phyloP scores from a whole-genome alignment of 768 basidiomycete species.

The Russula virescens region DNA sequence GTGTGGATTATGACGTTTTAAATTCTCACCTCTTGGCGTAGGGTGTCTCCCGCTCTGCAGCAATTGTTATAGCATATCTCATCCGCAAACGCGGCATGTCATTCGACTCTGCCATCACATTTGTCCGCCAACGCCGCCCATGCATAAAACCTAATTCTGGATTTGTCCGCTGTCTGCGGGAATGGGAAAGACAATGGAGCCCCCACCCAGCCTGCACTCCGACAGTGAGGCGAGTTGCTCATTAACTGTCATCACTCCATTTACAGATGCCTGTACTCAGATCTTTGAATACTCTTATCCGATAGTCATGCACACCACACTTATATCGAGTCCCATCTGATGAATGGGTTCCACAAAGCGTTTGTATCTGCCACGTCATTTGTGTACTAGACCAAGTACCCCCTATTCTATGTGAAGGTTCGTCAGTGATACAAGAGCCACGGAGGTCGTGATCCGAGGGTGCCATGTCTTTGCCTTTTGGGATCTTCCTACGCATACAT shows the following conservation, averaged over 20 bases:
- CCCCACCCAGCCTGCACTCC: constrained; percentile 4
- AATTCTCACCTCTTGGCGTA: constrained; percentile 28
- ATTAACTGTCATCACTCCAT: background rate
- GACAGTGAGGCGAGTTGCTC: constrained; percentile 10
- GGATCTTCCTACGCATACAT: background rate
- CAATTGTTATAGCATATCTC: constrained; percentile 77
- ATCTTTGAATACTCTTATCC: constrained; percentile 14
- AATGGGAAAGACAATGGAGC: constrained; percentile 24
- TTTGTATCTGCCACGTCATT: constrained; percentile 7
- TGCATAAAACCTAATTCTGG: constrained; percentile 78
- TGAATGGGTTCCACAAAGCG: background rate
- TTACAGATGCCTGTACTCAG: constrained; percentile 1
- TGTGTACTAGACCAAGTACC: constrained; percentile 8
- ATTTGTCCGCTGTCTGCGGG: constrained; percentile 41
- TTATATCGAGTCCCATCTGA: constrained; percentile 3
- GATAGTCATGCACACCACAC: constrained; percentile 1
- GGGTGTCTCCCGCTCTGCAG: constrained; percentile 74
- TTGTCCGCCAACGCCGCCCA: constrained; percentile 58
- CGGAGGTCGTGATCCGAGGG: background rate
- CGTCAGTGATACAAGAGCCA: background rate
- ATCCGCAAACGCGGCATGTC: constrained; percentile 70
- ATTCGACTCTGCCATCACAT: constrained; percentile 56
- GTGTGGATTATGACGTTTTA: background rate
- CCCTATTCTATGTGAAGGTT: background rate
- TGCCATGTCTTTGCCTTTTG: background rate